Conservation (phyloP, 2,329 filamentous ascomycete species). For the Periconia sp. region DNA sequence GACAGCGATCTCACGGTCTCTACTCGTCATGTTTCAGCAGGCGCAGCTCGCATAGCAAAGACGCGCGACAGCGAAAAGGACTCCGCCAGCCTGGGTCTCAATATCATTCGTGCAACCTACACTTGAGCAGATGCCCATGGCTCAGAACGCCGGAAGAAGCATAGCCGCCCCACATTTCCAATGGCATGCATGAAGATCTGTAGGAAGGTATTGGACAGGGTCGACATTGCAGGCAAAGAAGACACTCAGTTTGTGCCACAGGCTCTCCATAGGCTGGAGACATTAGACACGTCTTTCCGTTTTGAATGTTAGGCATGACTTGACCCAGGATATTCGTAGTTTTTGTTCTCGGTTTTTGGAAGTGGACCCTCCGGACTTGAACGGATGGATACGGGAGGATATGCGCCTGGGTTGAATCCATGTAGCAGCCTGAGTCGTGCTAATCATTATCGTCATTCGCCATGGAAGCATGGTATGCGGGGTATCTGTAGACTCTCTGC, state of each 20-base stretch:
- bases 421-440: background rate
- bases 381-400: slow-evolving; percentile 22
- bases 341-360: slow-evolving; percentile 22
- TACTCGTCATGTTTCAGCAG: slow-evolving; percentile 14
- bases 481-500: slow-evolving; percentile 3
- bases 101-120: slow-evolving; percentile 16
- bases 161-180: slow-evolving; percentile 8
- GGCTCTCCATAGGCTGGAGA: slow-evolving; percentile 9
- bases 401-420: slow-evolving; percentile 15
- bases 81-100: slow-evolving; percentile 6
- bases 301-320: slow-evolving; percentile 14
- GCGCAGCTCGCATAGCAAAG: slow-evolving; percentile 8
- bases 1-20: background rate
- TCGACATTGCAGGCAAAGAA: slow-evolving; percentile 3
- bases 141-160: slow-evolving; percentile 2
- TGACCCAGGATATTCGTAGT: slow-evolving; percentile 18
- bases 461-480: slow-evolving; percentile 3
- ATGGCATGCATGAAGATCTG: slow-evolving; percentile 15
- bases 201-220: slow-evolving; percentile 9
- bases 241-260: slow-evolving; percentile 4
- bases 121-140: background rate
- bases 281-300: slow-evolving; percentile 21
- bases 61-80: slow-evolving; percentile 10
- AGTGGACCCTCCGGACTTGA: slow-evolving; percentile 26
- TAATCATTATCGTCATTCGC: background rate